phyloP scores from a whole-genome alignment of 1,284 basidiomycete species.

The Malassezia slooffiae region DNA sequence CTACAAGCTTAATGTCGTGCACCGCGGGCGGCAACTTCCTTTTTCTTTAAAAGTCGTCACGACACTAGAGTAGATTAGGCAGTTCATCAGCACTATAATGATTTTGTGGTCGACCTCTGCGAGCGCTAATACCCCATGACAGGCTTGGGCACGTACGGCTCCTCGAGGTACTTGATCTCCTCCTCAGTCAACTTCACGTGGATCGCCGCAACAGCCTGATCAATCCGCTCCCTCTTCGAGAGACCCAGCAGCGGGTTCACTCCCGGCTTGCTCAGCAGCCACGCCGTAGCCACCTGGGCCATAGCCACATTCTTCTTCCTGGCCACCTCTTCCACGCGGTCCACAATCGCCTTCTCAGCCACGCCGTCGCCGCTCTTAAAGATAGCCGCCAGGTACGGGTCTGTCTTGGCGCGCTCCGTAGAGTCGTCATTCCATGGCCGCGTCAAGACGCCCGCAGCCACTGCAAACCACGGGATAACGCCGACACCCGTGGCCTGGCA shows the following conservation, averaged over 20 bases:
- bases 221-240: constrained; percentile 9
- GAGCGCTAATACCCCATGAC: constrained; percentile 11
- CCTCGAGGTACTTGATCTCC: constrained; percentile 5
- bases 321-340: constrained; percentile 48
- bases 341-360: constrained; percentile 14
- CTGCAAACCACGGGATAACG: constrained; percentile 49
- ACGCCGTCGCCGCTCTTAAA: constrained; percentile 1
- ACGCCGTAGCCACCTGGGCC: constrained; percentile 48
- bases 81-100: too few species aligned
- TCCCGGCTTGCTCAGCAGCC: constrained; percentile 28
- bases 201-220: constrained; percentile 9
- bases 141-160: constrained; percentile 7
- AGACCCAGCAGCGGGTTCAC: constrained; percentile 8
- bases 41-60: too few species aligned
- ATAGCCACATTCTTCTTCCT: constrained; percentile 47
- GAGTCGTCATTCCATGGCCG: constrained; percentile 29
- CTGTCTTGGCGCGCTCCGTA: neutral
- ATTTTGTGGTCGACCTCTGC: too few species aligned
- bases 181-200: constrained; percentile 2
- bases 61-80: too few species aligned
- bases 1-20: too few species aligned
- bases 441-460: constrained; percentile 48
- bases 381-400: neutral
- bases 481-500: constrained; percentile 51
- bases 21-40: too few species aligned